Conservation (phyloP, 805 yeast genomes). For the Hanseniaspora meyeri region DNA sequence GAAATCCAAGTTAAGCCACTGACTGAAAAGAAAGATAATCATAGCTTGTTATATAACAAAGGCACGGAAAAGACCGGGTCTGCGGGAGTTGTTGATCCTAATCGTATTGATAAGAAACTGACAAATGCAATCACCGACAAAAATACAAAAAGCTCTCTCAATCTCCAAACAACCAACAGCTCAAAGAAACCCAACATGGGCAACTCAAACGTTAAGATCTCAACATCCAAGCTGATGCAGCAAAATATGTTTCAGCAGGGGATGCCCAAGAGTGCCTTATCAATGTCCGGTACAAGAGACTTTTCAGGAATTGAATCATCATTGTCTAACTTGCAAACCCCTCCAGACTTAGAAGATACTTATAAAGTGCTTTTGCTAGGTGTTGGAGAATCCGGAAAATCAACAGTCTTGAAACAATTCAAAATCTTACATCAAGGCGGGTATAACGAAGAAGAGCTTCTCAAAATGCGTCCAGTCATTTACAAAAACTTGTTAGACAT, state of each 20-base stretch:
- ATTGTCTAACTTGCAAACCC: neutral
- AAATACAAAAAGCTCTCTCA: neutral
- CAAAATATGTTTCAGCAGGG: neutral
- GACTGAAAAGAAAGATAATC: neutral
- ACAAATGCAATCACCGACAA: neutral
- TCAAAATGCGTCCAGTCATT: constrained; percentile 66
- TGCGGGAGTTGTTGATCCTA: neutral
- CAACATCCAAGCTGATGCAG: neutral
- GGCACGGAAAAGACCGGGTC: no score
- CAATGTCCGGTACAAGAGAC: neutral
- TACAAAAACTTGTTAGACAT: constrained; percentile 68
- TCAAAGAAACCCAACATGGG: neutral
- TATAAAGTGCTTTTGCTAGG: constrained; percentile 63
- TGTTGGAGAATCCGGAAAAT: constrained; percentile 48
- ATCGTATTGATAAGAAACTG: no score
- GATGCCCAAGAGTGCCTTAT: neutral
- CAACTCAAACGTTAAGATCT: neutral
- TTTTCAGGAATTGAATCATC: neutral
- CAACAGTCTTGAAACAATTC: constrained; percentile 32
- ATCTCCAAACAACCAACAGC: neutral
- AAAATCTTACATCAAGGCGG: constrained; percentile 28
- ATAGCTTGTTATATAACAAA: neutral
- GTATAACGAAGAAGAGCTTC: constrained; percentile 42
- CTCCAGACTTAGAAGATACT: neutral
- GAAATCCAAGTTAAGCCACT: neutral